Percentiles rank a stretch among this genome's conserved stretches.
Evolutionary conservation across 495 filamentous ascomycete species (phyloP).

Genomic region (Aspergillus steynii): DNA sequence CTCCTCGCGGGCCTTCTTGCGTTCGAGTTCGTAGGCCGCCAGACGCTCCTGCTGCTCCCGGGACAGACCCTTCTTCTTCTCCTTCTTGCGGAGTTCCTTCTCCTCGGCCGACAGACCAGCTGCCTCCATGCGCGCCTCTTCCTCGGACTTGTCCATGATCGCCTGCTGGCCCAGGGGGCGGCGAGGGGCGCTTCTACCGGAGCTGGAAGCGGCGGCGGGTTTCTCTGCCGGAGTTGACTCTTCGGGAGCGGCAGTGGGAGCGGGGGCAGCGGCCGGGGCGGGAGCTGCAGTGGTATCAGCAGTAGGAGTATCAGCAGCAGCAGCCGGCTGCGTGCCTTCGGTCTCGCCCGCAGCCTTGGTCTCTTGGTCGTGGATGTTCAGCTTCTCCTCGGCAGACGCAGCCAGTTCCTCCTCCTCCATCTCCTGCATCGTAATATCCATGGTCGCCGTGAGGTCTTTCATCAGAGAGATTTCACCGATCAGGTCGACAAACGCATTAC

Average conservation of each 20-base stretch:
- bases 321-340: slow-evolving; percentile 28
- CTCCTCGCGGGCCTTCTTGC: slow-evolving; percentile 81
- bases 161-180: slow-evolving; percentile 73
- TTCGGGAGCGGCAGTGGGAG: slow-evolving; percentile 23
- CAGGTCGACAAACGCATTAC: slow-evolving; percentile 89
- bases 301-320: slow-evolving; percentile 26
- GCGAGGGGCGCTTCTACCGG: slow-evolving; percentile 69
- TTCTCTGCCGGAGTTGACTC: slow-evolving; percentile 19
- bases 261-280: slow-evolving; percentile 22
- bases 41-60: slow-evolving; percentile 92
- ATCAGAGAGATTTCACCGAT: slow-evolving; percentile 91
- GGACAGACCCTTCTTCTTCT: slow-evolving; percentile 84
- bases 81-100: slow-evolving; percentile 72
- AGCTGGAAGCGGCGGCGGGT: slow-evolving; percentile 25
- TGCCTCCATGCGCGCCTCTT: slow-evolving; percentile 71
- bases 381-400: slow-evolving; percentile 50
- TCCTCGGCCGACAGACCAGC: slow-evolving; percentile 74
- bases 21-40: slow-evolving; percentile 83
- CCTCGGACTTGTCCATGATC: slow-evolving; percentile 85
- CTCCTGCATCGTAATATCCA: slow-evolving; percentile 83
- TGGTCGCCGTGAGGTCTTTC: slow-evolving; percentile 85
- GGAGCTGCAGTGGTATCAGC: slow-evolving; percentile 31
- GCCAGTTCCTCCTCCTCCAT: slow-evolving; percentile 66
- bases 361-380: slow-evolving; percentile 46
- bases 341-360: slow-evolving; percentile 31